Evolutionary conservation across 2,329 filamentous ascomycete genomes (phyloP).

Genomic region (Talaromyces sp.): DNA sequence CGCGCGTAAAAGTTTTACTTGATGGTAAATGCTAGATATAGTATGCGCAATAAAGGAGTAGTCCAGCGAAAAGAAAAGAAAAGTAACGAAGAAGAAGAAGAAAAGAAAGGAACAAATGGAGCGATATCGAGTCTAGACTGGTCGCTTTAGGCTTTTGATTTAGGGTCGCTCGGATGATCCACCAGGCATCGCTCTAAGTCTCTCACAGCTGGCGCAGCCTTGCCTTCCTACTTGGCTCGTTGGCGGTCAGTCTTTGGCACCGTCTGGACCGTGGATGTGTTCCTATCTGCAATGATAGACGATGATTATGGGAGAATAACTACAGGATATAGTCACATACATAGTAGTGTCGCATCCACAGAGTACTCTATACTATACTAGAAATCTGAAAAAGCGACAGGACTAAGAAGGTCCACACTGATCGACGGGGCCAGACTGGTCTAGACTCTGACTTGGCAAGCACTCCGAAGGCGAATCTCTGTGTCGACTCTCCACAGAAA

Average conservation of each 20-base stretch:
- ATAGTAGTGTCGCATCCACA: too few species aligned
- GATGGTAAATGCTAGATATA: neutral
- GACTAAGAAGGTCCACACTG: neutral
- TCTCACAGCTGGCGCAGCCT: too few species aligned
- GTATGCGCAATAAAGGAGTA: neutral
- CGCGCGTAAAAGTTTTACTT: neutral
- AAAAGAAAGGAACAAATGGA: neutral
- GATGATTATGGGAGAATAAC: too few species aligned
- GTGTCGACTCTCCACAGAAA: too few species aligned
- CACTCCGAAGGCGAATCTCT: neutral
- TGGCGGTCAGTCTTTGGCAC: too few species aligned
- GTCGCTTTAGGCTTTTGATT: slow-evolving; percentile 2
- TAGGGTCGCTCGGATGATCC: slow-evolving; percentile 13
- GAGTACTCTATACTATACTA: neutral
- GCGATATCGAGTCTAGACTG: slow-evolving; percentile 6
- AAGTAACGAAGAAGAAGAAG: neutral
- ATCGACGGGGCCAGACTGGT: slow-evolving; percentile 12
- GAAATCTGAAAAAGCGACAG: neutral
- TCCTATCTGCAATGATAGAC: too few species aligned
- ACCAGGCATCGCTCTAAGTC: neutral
- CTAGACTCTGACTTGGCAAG: slow-evolving; percentile 11
- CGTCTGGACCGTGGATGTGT: too few species aligned
- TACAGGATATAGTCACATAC: too few species aligned
- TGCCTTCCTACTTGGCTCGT: neutral
- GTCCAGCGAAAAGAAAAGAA: neutral